phyloP scores from a whole-genome alignment of 2,329 filamentous ascomycete genomes.

The Bipolaris zeicola region DNA sequence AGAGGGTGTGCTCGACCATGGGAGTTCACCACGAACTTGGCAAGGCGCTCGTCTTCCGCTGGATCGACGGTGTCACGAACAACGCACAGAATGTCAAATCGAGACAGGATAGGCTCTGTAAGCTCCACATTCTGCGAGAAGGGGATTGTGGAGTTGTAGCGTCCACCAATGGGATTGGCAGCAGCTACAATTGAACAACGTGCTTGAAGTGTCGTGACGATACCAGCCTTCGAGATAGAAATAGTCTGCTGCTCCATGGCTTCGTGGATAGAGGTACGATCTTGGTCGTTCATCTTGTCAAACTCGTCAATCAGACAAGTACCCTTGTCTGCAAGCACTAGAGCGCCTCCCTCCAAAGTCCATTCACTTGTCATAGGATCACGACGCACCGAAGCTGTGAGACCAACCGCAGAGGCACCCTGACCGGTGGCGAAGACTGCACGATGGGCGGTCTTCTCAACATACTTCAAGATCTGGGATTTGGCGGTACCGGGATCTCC shows the following conservation, averaged over 20 bases:
- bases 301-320: constrained; percentile 98
- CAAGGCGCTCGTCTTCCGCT: constrained; percentile 86
- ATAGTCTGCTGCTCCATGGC: constrained; percentile 99
- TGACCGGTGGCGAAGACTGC: constrained; percentile 98
- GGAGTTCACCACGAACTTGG: constrained; percentile 91
- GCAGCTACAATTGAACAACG: constrained; percentile 96
- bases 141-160: constrained; percentile 94
- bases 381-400: constrained; percentile 93
- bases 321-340: constrained; percentile 92
- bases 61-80: constrained; percentile 96
- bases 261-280: constrained; percentile 97
- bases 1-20: constrained; percentile 87
- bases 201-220: constrained; percentile 95
- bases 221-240: constrained; percentile 97
- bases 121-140: constrained; percentile 97
- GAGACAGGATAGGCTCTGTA: constrained; percentile 94
- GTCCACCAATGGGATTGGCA: constrained; percentile 93
- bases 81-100: constrained; percentile 96
- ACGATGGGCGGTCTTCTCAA: constrained; percentile 95
- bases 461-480: constrained; percentile 95
- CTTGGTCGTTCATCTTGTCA: constrained; percentile 99
- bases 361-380: constrained; percentile 96
- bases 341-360: constrained; percentile 93
- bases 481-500: constrained; percentile 98
- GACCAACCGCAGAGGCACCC: constrained; percentile 94